Evolutionary conservation across 2,329 filamentous ascomycete genomes (phyloP), one percentile per base, ranked within the genome.

Genomic region (Cladophialophora psammophila): DNA sequence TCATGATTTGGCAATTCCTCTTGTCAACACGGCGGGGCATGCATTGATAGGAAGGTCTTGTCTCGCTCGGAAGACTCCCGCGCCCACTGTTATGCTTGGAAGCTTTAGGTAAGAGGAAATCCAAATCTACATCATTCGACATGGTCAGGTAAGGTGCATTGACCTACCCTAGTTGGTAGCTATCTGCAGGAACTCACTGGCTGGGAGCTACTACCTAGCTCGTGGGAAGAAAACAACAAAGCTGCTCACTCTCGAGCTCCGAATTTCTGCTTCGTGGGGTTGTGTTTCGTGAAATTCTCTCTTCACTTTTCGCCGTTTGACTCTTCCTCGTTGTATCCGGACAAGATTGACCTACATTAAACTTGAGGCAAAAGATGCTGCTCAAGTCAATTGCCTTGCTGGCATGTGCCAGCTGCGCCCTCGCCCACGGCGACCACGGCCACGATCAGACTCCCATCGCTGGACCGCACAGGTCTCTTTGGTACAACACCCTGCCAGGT

Each of bases 401-500:
- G 62, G 77, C 80, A 66, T 78, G 85, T 55, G 84, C 82, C 35
- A 84, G 85, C 53, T 73, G 83, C 60, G 87, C 81, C 31, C 76
- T 83, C 63, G 88, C 88, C 62, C 91, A 93, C 74, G 85, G 83
- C 58, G 81, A 82, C 63, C 81, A 86, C 52, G 82, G 81, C 63
- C 81, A 86, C 52, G 75, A 82, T 54, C 89, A 93, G 76, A 83
- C 85, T 66, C 78, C 86, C 53, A 81, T 90, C 58, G 80, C 85
- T 34, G 92, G 92, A 0, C 92, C 92, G 50, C 90, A 90, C 73
- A 84, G 91, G 76, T 85, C 87, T 34, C 77, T 95, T 54, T 96
- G 92, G 92, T 96, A 94, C 79, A 94, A 92, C 77, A 88, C 83
- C 0, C 81, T 96, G 5, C 92, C 92, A 3, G 92, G 92, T 40